Conservation (phyloP, 495 filamentous ascomycete genomes). For the Podospora appendiculata region DNA sequence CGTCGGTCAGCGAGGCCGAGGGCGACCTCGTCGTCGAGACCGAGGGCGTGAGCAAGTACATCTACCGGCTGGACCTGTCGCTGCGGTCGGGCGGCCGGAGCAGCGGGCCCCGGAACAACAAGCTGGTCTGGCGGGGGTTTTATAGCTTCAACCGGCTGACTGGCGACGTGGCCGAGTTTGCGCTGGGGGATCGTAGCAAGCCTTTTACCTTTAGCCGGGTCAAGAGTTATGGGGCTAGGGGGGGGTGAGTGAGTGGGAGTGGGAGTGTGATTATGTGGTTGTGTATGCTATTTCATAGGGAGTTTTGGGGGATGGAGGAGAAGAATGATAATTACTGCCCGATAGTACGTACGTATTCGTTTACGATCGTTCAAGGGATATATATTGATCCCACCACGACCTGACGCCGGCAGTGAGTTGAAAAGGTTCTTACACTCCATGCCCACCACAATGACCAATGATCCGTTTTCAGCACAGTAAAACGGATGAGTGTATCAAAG, state of each 20-base stretch:
- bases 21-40: conserved; percentile 79
- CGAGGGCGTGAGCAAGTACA: conserved; percentile 72
- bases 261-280: neutral
- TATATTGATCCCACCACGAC: no score
- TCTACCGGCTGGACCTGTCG: conserved; percentile 69
- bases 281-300: neutral
- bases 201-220: conserved; percentile 87
- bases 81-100: conserved; percentile 51
- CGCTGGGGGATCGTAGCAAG: conserved; percentile 65
- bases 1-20: conserved; percentile 32
- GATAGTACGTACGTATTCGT: no score
- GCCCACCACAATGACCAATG: no score
- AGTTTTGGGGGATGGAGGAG: no score
- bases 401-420: no score
- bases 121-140: conserved; percentile 80
- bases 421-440: no score
- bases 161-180: conserved; percentile 85
- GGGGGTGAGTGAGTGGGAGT: conserved; percentile 13
- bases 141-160: conserved; percentile 87
- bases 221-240: conserved; percentile 51
- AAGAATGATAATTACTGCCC: no score
- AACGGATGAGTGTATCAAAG: no score
- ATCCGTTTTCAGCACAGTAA: no score
- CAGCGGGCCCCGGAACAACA: conserved; percentile 56
- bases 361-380: no score